Base-by-base conservation (phyloP, 169 alveolate genomes). In the Miamiensis avidus region DNA sequence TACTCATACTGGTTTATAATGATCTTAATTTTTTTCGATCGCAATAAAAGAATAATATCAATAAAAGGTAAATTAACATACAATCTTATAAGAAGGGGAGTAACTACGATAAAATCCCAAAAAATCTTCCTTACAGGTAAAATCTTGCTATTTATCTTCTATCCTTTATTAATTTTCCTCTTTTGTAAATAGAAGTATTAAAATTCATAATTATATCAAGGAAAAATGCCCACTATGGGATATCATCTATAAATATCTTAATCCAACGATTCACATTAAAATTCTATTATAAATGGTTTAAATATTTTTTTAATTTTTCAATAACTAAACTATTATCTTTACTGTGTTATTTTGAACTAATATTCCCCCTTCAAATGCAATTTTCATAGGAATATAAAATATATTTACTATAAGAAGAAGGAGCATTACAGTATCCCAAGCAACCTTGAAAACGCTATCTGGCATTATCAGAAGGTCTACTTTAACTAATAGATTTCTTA, bases 171-270 rank as follows among this genome's bases (percentile, higher is more conserved):
- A 78, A 33, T 15, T 33, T 65, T 33, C 83, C 83, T 34, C 34
- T 78, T 78, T 78, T 33, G 15, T 78, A 78, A 74, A 27, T 33
- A n/a, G 83, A 69, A 0, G 83, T 78, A 78, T 31, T 31, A 78
- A 78, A 78, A 34, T 78, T 31, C 27, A 78, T 26, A 33, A 78
- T 34, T 15, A 78, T 78, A 78, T 78, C 83, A 6, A 32, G 28
- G 16, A 34, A 28, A 78, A 78, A 78, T 27, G 29, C 29, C 83
- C 83, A 78, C 29, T 74, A 69, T 33, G 83, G 83, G 25, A 78
- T 1, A 34, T 33, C 83, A 78, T 78, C 34, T 1, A 78, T 26
- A 1, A 78, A 78, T 29, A 0, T 20, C 20, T 4, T 33, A 0
- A 0, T 33, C 15, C 28, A 34, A 29, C 28, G 0, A 25, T 32